phyloP scores from a whole-genome alignment of 352 stramenopile species.

The Achlya hypogyna region DNA sequence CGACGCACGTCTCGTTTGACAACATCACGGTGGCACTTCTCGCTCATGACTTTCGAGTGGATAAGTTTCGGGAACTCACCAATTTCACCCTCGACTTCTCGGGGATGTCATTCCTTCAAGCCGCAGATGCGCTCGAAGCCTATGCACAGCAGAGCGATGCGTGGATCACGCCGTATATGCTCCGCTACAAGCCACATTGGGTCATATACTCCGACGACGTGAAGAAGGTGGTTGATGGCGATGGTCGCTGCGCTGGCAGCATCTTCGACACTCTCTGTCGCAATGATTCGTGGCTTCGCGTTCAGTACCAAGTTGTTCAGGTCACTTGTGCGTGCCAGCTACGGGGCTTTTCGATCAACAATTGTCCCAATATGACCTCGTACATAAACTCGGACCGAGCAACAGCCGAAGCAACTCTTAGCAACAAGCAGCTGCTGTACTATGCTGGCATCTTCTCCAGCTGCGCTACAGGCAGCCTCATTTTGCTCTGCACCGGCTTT shows the following conservation, averaged over 20 bases:
- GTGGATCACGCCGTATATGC: slow-evolving; percentile 9
- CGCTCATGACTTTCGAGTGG: slow-evolving; percentile 37
- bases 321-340: background rate
- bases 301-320: slow-evolving; percentile 3
- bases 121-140: slow-evolving; percentile 21
- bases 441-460: background rate
- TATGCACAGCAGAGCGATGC: background rate
- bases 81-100: slow-evolving; percentile 25
- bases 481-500: background rate
- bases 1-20: slow-evolving; percentile 23
- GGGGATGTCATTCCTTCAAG: slow-evolving; percentile 21
- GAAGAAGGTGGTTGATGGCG: slow-evolving; percentile 13
- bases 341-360: background rate
- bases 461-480: background rate
- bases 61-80: slow-evolving; percentile 44
- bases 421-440: background rate
- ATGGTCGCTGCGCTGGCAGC: background rate
- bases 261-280: background rate
- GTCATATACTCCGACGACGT: background rate
- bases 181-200: slow-evolving; percentile 2
- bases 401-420: background rate
- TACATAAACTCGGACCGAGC: background rate
- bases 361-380: background rate
- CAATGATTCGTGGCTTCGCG: background rate
- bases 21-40: slow-evolving; percentile 36